These are phyloP conservation scores for Gloeostereum incarnatum DNA, from an alignment of 768 basidiomycete species.

Conservation along the genomic window DNA sequence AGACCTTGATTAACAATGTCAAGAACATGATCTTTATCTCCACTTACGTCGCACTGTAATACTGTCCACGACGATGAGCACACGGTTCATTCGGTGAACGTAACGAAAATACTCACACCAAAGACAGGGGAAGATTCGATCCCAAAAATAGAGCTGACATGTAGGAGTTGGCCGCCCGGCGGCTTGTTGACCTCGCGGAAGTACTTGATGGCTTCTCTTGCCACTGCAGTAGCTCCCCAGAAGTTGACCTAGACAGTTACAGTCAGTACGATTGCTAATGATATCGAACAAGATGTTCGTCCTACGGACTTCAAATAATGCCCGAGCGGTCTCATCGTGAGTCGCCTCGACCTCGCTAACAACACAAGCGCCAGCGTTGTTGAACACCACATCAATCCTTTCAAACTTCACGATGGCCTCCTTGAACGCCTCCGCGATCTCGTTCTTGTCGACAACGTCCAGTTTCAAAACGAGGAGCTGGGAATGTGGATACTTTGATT, in stretches of 20 bases:
- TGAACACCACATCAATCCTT: conserved; percentile 33
- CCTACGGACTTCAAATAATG: conserved; percentile 22
- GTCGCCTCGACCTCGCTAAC: conserved; percentile 27
- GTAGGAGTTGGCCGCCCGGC: conserved; percentile 23
- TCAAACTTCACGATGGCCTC: conserved; percentile 25
- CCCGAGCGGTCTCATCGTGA: conserved; percentile 20
- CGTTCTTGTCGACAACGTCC: conserved; percentile 23
- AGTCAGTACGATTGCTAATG: conserved; percentile 5
- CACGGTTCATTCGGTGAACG: no score
- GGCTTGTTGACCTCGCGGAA: conserved; percentile 29
- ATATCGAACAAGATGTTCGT: conserved; percentile 6
- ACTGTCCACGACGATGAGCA: no score
- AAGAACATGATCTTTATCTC: no score
- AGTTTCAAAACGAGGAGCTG: conserved; percentile 26
- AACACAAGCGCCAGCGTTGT: conserved; percentile 27
- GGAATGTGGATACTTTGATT: conserved; percentile 14
- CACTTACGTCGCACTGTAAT: no score
- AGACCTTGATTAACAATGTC: neutral
- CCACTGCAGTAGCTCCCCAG: conserved; percentile 21
- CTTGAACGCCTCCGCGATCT: conserved; percentile 25
- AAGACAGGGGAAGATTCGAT: conserved; percentile 6
- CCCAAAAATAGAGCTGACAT: conserved; percentile 19
- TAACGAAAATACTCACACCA: conserved; percentile 12
- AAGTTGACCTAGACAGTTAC: conserved; percentile 10
- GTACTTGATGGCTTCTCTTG: conserved; percentile 18